Percentiles rank a stretch among this genome's conserved stretches.
phyloP scores from a whole-genome alignment of 352 stramenopile genomes.

The Chrysophaeum taylorii region DNA sequence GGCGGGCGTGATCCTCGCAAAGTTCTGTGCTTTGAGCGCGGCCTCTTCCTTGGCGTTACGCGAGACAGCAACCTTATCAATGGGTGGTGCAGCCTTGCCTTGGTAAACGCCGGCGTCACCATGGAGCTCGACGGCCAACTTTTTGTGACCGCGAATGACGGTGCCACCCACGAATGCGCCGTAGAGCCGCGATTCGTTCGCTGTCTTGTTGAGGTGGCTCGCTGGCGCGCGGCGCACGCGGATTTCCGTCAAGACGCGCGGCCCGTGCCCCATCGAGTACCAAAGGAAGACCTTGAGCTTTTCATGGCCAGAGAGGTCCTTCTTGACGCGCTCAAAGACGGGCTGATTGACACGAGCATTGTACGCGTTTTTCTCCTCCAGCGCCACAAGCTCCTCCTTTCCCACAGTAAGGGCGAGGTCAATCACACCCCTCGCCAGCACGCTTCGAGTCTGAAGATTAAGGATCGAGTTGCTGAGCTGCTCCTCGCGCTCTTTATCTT shows the following conservation, averaged over 20 bases:
- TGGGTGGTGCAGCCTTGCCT: neutral
- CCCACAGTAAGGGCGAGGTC: neutral
- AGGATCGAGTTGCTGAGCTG: neutral
- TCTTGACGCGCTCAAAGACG: constrained; percentile 4
- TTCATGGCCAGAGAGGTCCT: constrained; percentile 2
- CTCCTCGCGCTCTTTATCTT: neutral
- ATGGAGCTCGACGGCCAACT: neutral
- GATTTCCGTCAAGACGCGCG: neutral
- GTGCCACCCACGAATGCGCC: neutral
- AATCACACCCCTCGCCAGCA: neutral
- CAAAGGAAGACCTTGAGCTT: constrained; percentile 3
- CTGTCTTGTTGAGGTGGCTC: constrained; percentile 5
- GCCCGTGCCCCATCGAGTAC: neutral
- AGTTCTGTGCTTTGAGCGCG: neutral
- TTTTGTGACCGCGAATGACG: neutral
- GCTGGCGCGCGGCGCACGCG: neutral
- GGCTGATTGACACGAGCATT: neutral
- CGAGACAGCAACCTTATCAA: neutral
- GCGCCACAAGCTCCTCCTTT: neutral
- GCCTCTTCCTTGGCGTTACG: neutral
- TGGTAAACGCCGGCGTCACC: neutral
- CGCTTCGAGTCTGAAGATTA: neutral
- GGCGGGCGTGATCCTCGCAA: neutral
- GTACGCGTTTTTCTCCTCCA: neutral
- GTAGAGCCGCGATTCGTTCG: neutral